Evolutionary conservation across 331 rosid genomes (phyloP).

Genomic region (Malus hybrid): DNA sequence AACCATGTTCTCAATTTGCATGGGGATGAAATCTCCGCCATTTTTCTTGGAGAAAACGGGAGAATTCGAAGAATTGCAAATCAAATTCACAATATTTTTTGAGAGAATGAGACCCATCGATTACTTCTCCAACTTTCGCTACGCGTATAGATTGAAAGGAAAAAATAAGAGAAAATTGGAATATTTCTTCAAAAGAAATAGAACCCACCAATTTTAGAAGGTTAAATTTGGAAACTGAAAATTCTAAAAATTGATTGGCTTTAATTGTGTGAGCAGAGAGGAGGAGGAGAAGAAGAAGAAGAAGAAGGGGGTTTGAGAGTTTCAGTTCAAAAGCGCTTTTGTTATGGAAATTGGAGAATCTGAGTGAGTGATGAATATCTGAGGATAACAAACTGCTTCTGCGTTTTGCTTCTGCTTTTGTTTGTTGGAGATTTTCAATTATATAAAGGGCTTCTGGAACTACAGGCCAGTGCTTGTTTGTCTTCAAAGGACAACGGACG

Average conservation of each 20-base stretch:
- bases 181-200: background rate
- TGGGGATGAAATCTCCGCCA: constrained; percentile 31
- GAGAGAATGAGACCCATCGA: constrained; percentile 68
- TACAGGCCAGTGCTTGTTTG: background rate
- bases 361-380: background rate
- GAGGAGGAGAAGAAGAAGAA: background rate
- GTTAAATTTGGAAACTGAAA: background rate
- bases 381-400: background rate
- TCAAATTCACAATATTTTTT: constrained; percentile 24
- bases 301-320: background rate
- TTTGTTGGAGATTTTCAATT: background rate
- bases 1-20: constrained; percentile 38
- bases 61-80: constrained; percentile 17
- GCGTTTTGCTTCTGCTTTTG: background rate
- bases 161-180: background rate
- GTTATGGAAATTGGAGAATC: background rate
- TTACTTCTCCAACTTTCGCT: background rate
- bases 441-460: background rate
- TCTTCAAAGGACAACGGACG: background rate
- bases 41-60: constrained; percentile 19
- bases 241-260: background rate
- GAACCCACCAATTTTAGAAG: background rate
- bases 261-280: background rate
- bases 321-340: background rate
- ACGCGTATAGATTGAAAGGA: background rate